Evolutionary conservation across 345 rosid genomes (phyloP), one percentile per base, ranked within the genome.

Genomic region (Acer negundo): DNA sequence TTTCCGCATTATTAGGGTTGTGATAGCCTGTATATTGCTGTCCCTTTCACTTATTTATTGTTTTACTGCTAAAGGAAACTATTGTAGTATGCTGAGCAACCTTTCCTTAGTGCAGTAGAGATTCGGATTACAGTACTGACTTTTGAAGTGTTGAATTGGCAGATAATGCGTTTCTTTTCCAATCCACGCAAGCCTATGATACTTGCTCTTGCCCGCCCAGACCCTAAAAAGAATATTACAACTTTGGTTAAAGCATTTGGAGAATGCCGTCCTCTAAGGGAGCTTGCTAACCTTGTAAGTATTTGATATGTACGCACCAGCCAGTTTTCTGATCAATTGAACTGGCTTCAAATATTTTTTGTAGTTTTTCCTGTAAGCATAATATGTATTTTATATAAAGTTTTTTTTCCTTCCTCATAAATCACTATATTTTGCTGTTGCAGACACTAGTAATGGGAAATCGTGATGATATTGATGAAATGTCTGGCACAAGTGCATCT

Each of bases 201-300:
- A 72, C 95, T 93, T 35, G 97, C 95, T 70, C 93, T 93, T 84
- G 97, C 97, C 72, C 82, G 97, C 68, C 91, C 95, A 62, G 97
- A 93, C 86, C 97, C 97, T 70, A 91, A 93, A 78, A 92, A 92
- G 89, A 91, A 92, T 75, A 84, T 91, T 73, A 88, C 94, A 12
- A 89, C 93, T 79, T 83, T 91, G 85, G 94, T 93, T 67, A 91
- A 88, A 85, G 97, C 95, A 78, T 93, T 93, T 85, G 97, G 97
- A 83, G 97, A 89, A 79, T 93, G 95, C 66, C 92, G 89, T 47
- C 90, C 85, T 61, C 55, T 93, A 78, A 88, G 85, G 73, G 92
- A 91, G 80, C 93, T 91, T 79, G 92, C 97, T 73, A 93, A 93
- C 81, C 93, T 93, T 78, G 97, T 93, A 87, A 22, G 68, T 44